Conservation (phyloP, 176 grass and related monocot species). For the Lolium perenne region DNA sequence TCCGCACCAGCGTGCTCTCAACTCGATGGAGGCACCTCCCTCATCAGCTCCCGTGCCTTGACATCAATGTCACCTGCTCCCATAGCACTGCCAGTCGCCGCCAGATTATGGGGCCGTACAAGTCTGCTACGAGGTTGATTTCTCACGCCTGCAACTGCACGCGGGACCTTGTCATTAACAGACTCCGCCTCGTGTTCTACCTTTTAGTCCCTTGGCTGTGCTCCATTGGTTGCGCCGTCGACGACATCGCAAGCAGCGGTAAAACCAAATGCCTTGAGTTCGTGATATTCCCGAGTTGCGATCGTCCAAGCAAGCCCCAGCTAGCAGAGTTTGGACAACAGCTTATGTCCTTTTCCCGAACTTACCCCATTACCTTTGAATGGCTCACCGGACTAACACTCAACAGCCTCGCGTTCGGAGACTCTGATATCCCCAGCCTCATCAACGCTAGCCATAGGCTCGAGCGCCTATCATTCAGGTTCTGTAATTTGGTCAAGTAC, state of each 20-base stretch:
- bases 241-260: not conserved
- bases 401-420: not conserved
- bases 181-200: not conserved
- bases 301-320: not conserved
- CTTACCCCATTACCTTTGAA: not conserved
- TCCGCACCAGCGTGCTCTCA: not conserved
- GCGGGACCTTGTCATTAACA: not conserved
- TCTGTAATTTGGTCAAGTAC: not conserved
- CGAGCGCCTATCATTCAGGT: not conserved
- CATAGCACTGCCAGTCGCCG: not conserved
- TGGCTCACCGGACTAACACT: not conserved
- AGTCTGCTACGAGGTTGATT: not conserved
- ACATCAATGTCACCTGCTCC: not conserved
- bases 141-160: not conserved
- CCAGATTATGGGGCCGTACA: not conserved
- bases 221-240: not conserved
- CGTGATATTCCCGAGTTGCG: not conserved
- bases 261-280: not conserved
- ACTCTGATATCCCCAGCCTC: not conserved
- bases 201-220: not conserved
- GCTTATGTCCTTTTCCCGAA: slow-evolving; percentile 19
- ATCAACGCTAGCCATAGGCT: not conserved
- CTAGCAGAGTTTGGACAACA: not conserved
- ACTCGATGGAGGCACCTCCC: not conserved
- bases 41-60: not conserved